Evolutionary conservation across 345 rosid species (phyloP).

Genomic region (Excoecaria agallocha): DNA sequence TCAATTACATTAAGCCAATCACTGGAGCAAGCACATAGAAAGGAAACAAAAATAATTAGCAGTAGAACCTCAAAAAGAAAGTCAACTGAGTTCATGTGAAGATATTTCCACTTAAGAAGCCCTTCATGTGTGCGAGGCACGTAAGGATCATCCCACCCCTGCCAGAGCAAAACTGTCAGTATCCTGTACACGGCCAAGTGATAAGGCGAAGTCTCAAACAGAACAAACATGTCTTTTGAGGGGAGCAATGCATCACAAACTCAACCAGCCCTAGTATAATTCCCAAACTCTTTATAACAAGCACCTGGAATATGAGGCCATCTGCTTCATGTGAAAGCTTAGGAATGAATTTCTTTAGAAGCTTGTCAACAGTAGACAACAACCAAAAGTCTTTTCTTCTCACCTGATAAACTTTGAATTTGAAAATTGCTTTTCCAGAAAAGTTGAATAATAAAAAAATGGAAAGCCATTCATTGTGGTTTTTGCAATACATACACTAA

Average conservation of each 20-base stretch:
- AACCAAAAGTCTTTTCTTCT: constrained; percentile 93
- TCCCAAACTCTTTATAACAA: constrained; percentile 3
- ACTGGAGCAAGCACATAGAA: background rate
- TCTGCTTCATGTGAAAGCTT: constrained; percentile 92
- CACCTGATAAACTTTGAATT: constrained; percentile 47
- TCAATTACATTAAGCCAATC: background rate
- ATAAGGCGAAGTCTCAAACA: background rate
- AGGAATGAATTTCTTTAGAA: constrained; percentile 84
- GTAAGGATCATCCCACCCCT: constrained; percentile 99
- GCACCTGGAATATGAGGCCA: constrained; percentile 92
- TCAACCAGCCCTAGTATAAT: background rate
- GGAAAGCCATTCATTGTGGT: background rate
- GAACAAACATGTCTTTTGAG: background rate
- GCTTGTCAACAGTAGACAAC: constrained; percentile 77
- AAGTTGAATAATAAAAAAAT: background rate
- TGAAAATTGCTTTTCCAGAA: constrained; percentile 9
- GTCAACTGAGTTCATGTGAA: constrained; percentile 87
- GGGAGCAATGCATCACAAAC: background rate
- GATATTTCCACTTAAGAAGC: constrained; percentile 93
- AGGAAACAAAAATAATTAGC: background rate
- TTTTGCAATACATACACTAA: constrained; percentile 54
- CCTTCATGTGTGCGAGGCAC: constrained; percentile 91
- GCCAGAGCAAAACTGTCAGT: constrained; percentile 15
- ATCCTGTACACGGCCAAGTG: background rate
- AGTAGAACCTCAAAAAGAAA: constrained; percentile 69